Percentiles rank a stretch among this genome's conserved stretches.
These are phyloP conservation scores for Berberis thunbergii DNA, from an alignment of 164 flowering plant genomes.

Conservation along the genomic window DNA sequence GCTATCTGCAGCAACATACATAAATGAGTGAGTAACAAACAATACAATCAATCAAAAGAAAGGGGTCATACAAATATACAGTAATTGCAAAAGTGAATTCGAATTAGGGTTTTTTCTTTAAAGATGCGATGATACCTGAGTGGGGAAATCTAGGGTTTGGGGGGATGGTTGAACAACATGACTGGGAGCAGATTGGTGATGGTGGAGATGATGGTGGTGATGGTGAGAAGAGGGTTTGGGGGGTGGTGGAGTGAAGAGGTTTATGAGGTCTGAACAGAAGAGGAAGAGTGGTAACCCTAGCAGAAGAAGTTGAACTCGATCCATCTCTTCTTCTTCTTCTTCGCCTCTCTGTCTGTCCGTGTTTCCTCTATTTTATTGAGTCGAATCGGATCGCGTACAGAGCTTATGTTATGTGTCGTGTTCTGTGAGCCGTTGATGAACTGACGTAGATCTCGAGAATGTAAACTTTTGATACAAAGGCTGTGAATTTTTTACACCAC, in stretches of 20 bases:
- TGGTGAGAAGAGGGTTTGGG: slow-evolving; percentile 23
- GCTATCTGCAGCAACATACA: slow-evolving; percentile 20
- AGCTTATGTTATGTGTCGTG: too few relatives aligned
- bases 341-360: too few relatives aligned
- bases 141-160: slow-evolving; percentile 45
- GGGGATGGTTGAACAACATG: too few relatives aligned
- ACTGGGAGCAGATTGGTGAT: slow-evolving; percentile 7
- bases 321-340: slow-evolving; percentile 24
- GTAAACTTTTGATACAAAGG: too few relatives aligned
- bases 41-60: background rate
- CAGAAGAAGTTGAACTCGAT: slow-evolving; percentile 55
- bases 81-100: too few relatives aligned
- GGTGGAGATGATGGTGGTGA: slow-evolving; percentile 10
- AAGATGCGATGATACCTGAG: slow-evolving; percentile 24
- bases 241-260: slow-evolving; percentile 46
- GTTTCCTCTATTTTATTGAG: background rate
- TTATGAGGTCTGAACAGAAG: slow-evolving; percentile 53
- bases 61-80: background rate
- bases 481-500: too few relatives aligned
- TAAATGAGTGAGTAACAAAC: background rate
- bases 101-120: background rate
- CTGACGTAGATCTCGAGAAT: too few relatives aligned
- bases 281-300: slow-evolving; percentile 66
- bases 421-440: too few relatives aligned
- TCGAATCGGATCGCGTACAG: too few relatives aligned